These are phyloP conservation scores for Bipolaris victoriae DNA, from an alignment of 2,329 filamentous ascomycete species.

Conservation along the genomic window DNA sequence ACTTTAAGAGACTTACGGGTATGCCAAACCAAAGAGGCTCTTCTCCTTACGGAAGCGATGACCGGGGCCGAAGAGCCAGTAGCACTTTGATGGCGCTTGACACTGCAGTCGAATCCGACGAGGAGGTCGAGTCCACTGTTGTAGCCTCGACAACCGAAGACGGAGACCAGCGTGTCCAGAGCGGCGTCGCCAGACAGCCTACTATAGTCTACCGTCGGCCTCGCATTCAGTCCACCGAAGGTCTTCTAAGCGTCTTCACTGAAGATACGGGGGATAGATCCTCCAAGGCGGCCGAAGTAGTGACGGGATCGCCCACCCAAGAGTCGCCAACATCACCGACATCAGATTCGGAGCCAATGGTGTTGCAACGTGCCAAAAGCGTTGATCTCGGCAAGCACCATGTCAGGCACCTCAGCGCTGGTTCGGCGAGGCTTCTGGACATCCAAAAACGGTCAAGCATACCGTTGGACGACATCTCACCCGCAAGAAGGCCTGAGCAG, in stretches of 20 bases:
- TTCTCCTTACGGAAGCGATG: constrained; percentile 34
- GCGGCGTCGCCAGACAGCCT: constrained; percentile 61
- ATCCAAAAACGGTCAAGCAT: constrained; percentile 53
- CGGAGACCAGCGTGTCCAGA: constrained; percentile 57
- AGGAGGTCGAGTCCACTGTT: constrained; percentile 28
- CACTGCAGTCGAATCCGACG: constrained; percentile 51
- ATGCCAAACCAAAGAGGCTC: constrained; percentile 53
- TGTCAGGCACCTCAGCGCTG: constrained; percentile 74
- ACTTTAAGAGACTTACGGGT: constrained; percentile 64
- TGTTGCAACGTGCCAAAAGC: constrained; percentile 70
- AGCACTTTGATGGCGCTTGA: constrained; percentile 54
- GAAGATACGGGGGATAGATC: constrained; percentile 42
- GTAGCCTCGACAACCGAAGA: constrained; percentile 32
- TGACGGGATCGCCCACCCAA: constrained; percentile 35
- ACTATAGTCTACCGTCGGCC: constrained; percentile 67
- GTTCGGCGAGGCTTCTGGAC: constrained; percentile 76
- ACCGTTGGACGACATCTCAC: constrained; percentile 38
- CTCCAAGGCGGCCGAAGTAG: constrained; percentile 40
- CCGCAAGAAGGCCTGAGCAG: constrained; percentile 29
- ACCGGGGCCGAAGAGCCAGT: constrained; percentile 47
- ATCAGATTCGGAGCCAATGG: constrained; percentile 38
- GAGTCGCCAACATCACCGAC: constrained; percentile 41
- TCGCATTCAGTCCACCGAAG: constrained; percentile 67
- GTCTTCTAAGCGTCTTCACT: constrained; percentile 61
- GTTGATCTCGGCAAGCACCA: constrained; percentile 71